phyloP scores from a whole-genome alignment of 768 basidiomycete genomes.

The Lactarius pseudohatsudake region DNA sequence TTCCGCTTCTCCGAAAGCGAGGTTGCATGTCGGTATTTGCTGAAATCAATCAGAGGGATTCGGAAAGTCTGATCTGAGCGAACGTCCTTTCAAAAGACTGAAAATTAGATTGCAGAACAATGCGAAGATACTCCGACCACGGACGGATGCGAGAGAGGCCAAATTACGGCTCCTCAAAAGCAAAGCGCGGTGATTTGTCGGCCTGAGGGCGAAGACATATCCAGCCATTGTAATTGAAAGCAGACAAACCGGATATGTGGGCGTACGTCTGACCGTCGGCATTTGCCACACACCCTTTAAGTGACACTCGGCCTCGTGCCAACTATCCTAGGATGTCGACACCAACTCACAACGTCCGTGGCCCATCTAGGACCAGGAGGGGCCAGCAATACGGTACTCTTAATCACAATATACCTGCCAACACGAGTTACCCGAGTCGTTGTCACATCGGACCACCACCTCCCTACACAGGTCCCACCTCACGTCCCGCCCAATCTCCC shows the following conservation, averaged over 20 bases:
- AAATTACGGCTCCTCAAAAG: background rate
- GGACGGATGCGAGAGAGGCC: conserved; percentile 10
- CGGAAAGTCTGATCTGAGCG: conserved; percentile 46
- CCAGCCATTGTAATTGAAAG: background rate
- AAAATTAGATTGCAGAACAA: background rate
- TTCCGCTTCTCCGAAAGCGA: conserved; percentile 55
- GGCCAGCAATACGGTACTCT: background rate
- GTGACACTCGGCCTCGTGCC: background rate
- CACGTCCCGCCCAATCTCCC: background rate
- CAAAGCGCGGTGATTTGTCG: conserved; percentile 7
- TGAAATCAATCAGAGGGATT: conserved; percentile 72
- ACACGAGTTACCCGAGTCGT: background rate
- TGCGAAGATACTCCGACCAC: background rate
- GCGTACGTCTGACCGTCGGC: background rate
- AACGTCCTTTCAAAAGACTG: conserved; percentile 34
- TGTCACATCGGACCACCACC: background rate
- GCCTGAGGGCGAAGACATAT: conserved; percentile 1
- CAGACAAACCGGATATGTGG: background rate
- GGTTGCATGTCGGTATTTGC: conserved; percentile 56
- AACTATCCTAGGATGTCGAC: background rate
- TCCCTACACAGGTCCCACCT: background rate
- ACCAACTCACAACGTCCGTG: background rate
- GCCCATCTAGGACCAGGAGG: background rate
- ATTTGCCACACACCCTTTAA: background rate
- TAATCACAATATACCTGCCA: background rate